These are phyloP conservation scores for Sphaceloma murrayae DNA, from an alignment of 2,329 filamentous ascomycete species.

Conservation along the genomic window DNA sequence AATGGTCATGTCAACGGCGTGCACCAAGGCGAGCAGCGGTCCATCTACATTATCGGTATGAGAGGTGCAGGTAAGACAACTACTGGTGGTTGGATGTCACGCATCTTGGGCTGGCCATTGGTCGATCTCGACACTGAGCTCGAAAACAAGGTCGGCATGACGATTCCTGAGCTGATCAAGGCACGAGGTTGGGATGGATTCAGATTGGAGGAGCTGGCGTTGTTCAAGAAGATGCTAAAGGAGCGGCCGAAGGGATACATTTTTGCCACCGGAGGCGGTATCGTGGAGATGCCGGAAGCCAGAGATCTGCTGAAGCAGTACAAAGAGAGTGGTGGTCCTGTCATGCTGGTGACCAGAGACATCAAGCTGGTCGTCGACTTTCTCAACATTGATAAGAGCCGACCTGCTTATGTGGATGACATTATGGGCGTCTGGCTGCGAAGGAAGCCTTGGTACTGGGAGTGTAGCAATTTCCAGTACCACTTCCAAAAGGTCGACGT, in stretches of 20 bases:
- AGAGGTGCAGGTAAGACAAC: slow-evolving; percentile 95
- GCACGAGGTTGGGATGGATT: slow-evolving; percentile 80
- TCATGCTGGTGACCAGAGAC: slow-evolving; percentile 78
- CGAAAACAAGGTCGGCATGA: slow-evolving; percentile 60
- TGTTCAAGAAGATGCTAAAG: slow-evolving; percentile 63
- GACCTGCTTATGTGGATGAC: slow-evolving; percentile 85
- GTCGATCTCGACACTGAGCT: slow-evolving; percentile 83
- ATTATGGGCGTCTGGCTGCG: slow-evolving; percentile 86
- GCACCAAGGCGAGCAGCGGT: slow-evolving; percentile 41
- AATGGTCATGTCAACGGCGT: slow-evolving; percentile 29
- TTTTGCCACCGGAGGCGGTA: slow-evolving; percentile 87
- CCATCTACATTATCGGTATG: slow-evolving; percentile 95
- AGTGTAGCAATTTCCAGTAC: slow-evolving; percentile 92
- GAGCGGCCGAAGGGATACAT: slow-evolving; percentile 68
- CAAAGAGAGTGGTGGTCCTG: slow-evolving; percentile 66
- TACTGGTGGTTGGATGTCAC: slow-evolving; percentile 74
- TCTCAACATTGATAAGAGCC: slow-evolving; percentile 75
- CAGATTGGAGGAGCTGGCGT: slow-evolving; percentile 63
- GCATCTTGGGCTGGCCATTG: slow-evolving; percentile 64
- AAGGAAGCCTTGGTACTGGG: slow-evolving; percentile 77
- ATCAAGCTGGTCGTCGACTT: slow-evolving; percentile 84
- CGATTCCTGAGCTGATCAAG: slow-evolving; percentile 79
- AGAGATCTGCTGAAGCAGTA: slow-evolving; percentile 66
- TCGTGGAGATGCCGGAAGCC: slow-evolving; percentile 77
- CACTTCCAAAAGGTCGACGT: slow-evolving; percentile 61